A percentile compares a stretch with the other conserved stretches of the same genome.
Evolutionary conservation across 306 rosid species (phyloP).

Genomic region (Canavalia ensiformis): DNA sequence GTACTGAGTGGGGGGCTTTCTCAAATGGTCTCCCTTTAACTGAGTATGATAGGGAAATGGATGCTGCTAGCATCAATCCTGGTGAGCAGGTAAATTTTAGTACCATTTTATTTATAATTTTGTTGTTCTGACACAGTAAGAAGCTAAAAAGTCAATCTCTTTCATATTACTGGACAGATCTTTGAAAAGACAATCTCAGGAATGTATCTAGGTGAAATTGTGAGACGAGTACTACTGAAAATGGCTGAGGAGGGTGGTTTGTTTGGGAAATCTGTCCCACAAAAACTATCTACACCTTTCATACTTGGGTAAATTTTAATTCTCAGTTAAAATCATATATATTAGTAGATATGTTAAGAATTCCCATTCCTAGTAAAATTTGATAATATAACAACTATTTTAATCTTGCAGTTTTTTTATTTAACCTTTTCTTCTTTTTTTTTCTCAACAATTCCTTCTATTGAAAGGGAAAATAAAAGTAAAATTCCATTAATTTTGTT

Average conservation of each 20-base stretch:
- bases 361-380: slow-evolving; percentile 16
- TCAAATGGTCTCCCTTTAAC: slow-evolving; percentile 82
- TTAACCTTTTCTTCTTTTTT: neutral
- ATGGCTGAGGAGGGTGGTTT: slow-evolving; percentile 70
- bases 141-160: neutral
- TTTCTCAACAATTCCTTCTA: neutral
- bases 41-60: slow-evolving; percentile 85
- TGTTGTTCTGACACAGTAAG: slow-evolving; percentile 10
- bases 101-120: slow-evolving; percentile 9
- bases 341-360: neutral
- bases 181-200: slow-evolving; percentile 96
- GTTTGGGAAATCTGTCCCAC: slow-evolving; percentile 71
- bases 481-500: neutral
- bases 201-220: slow-evolving; percentile 96
- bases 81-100: slow-evolving; percentile 80
- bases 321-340: slow-evolving; percentile 9
- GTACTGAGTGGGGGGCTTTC: slow-evolving; percentile 96
- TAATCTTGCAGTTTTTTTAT: neutral
- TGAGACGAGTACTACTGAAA: slow-evolving; percentile 72
- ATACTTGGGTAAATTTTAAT: slow-evolving; percentile 60
- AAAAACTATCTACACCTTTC: slow-evolving; percentile 72
- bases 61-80: slow-evolving; percentile 91
- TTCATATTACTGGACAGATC: slow-evolving; percentile 56
- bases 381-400: neutral
- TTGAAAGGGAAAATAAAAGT: neutral